Percentiles rank a stretch among this genome's conserved stretches.
Conservation (phyloP, 2,329 filamentous ascomycete species). For the Calonectria naviculata region DNA sequence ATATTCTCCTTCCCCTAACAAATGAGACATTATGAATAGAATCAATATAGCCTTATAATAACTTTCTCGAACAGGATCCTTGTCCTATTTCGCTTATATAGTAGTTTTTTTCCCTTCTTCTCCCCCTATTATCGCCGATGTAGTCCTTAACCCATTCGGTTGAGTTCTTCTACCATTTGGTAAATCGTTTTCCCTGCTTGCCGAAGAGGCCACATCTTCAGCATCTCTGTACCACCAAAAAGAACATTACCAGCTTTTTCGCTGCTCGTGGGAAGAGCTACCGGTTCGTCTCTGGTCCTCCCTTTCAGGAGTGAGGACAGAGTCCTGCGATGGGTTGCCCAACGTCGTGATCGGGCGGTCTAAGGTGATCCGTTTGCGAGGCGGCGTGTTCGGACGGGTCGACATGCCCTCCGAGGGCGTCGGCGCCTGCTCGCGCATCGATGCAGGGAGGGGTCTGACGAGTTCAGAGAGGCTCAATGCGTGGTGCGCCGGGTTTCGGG, state of each 20-base stretch:
- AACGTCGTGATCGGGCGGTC: neutral
- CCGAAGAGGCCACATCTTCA: neutral
- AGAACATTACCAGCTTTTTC: neutral
- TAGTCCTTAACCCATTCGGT: neutral
- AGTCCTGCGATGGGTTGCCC: neutral
- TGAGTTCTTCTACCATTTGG: constrained; percentile 4
- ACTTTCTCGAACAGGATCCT: neutral
- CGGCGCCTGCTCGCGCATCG: neutral
- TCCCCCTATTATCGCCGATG: neutral
- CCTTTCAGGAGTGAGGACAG: neutral
- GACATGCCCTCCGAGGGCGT: neutral
- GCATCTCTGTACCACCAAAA: constrained; percentile 2
- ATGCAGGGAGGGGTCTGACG: neutral
- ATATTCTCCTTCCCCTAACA: neutral
- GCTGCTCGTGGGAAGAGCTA: neutral
- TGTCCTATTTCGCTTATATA: too few relatives aligned
- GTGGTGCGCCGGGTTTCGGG: constrained; percentile 2
- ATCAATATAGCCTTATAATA: neutral
- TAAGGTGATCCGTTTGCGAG: neutral
- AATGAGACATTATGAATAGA: neutral
- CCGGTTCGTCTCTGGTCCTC: neutral
- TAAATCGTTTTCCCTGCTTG: constrained; percentile 3
- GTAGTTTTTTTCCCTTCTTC: neutral
- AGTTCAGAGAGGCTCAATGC: neutral
- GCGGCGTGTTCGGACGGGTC: neutral